Evolutionary conservation across 768 basidiomycete species (phyloP), one percentile per base, ranked within the genome.

Genomic region (Lactarius sanguifluus): DNA sequence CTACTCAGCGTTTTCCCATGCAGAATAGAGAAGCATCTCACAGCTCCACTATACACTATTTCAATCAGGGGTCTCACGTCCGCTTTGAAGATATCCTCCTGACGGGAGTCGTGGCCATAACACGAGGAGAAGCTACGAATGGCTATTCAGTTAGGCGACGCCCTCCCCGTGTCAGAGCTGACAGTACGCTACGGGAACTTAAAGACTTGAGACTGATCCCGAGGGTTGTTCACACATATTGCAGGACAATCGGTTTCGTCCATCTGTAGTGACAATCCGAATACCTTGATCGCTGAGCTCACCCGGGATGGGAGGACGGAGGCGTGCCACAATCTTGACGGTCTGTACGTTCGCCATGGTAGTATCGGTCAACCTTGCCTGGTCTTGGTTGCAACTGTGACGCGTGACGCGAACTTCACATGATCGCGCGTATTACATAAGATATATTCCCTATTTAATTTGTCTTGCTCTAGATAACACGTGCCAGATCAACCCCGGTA

Each of bases 51-150:
- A 71, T 86, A 91, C 3, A 91, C 89, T 23, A 91, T 81, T 65
- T 94, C 90, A 40, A 94, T 81, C 70, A 94, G 78, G 4, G 92
- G 92, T 64, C 81, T 81, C 23, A 95, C 90, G 67, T 94, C 91
- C 59, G 82, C 83, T 59, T 80, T 78, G 71, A 92, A 94, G 64
- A 95, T 90, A 69, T 91, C 86, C 61, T 88, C 85, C 72, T 95
- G 93, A 0, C 81, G 84, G 28, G 90, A 86, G 40, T 75, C 72
- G 63, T 86, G 83, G 73, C 86, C 91, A 74, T 92, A 91, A 74
- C 90, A 91, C 59, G 86, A 89, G 43, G 90, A 82, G 71, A 93
- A 86, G 38, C 90, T 92, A 67, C 0, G 6, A 4, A 38, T 1
- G 34, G 20, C 38, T 0, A 25, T 13, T 16, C n/a, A 2, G 34